A percentile compares a stretch with the other conserved stretches of the same genome.
Conservation (phyloP, 2,329 filamentous ascomycete species). For the Tympanopsis confertula region DNA sequence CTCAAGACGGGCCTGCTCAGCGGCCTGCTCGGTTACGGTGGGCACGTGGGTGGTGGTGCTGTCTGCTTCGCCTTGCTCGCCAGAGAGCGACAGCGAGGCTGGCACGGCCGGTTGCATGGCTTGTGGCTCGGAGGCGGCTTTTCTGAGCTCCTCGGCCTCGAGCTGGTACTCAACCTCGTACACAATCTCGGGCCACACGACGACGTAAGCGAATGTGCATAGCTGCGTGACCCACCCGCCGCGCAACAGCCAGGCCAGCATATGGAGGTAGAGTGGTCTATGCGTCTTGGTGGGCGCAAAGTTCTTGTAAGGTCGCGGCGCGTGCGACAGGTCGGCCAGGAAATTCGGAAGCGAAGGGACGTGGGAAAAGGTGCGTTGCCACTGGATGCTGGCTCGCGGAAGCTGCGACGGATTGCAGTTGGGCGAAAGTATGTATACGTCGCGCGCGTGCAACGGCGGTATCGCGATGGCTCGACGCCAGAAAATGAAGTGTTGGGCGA, state of each 20-base stretch:
- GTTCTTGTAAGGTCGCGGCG: slow-evolving; percentile 69
- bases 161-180: slow-evolving; percentile 66
- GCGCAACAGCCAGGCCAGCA: slow-evolving; percentile 85
- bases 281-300: slow-evolving; percentile 83
- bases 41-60: slow-evolving; percentile 14
- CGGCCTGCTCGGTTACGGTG: slow-evolving; percentile 40
- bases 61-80: slow-evolving; percentile 3
- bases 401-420: slow-evolving; percentile 72
- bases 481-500: slow-evolving; percentile 87
- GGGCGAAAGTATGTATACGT: slow-evolving; percentile 83
- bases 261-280: slow-evolving; percentile 75
- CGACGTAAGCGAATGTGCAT: slow-evolving; percentile 80
- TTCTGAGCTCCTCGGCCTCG: slow-evolving; percentile 48
- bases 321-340: slow-evolving; percentile 69
- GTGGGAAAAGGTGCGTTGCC: slow-evolving; percentile 69
- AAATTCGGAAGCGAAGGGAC: slow-evolving; percentile 77
- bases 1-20: slow-evolving; percentile 48
- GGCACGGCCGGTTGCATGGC: slow-evolving; percentile 5
- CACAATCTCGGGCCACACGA: slow-evolving; percentile 72
- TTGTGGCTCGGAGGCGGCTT: slow-evolving; percentile 16
- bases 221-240: slow-evolving; percentile 90
- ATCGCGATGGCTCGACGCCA: slow-evolving; percentile 90
- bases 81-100: slow-evolving; percentile 4
- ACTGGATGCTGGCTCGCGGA: slow-evolving; percentile 56
- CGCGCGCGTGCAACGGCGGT: slow-evolving; percentile 76